Conservation (phyloP, 805 yeast genomes). For the Saccharomyces jurei region DNA sequence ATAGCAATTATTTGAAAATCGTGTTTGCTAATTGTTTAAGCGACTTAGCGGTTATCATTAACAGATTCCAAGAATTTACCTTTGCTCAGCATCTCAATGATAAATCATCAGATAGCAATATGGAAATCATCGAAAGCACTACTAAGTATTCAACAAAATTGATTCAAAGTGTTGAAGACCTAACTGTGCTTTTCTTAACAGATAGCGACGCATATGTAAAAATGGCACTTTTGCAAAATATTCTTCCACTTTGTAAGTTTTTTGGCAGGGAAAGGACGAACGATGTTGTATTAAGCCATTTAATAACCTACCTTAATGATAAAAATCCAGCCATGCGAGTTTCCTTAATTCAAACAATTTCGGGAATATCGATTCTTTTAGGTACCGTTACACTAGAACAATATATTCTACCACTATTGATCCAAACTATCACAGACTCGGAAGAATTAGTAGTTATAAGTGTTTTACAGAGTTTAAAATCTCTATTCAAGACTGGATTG, state of each 20-base stretch:
- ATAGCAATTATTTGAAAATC: constrained; percentile 43
- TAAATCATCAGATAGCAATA: constrained; percentile 8
- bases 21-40: constrained; percentile 71
- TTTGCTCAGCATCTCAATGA: constrained; percentile 27
- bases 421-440: constrained; percentile 75
- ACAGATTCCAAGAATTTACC: constrained; percentile 55
- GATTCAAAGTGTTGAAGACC: constrained; percentile 46
- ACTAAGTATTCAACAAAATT: constrained; percentile 19
- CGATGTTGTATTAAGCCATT: constrained; percentile 80
- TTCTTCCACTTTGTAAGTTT: constrained; percentile 70
- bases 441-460: constrained; percentile 74
- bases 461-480: constrained; percentile 53
- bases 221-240: constrained; percentile 58
- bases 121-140: constrained; percentile 16
- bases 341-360: constrained; percentile 62
- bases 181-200: constrained; percentile 58
- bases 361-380: constrained; percentile 67
- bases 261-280: constrained; percentile 84
- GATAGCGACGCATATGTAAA: constrained; percentile 62
- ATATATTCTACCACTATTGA: constrained; percentile 73
- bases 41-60: constrained; percentile 55
- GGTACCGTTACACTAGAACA: constrained; percentile 81
- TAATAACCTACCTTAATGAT: constrained; percentile 86
- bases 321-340: constrained; percentile 57
- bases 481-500: constrained; percentile 49